A percentile compares a stretch with the other conserved stretches of the same genome.
Conservation (phyloP, 163 green algal genomes). For the Scenedesmus sp. region DNA sequence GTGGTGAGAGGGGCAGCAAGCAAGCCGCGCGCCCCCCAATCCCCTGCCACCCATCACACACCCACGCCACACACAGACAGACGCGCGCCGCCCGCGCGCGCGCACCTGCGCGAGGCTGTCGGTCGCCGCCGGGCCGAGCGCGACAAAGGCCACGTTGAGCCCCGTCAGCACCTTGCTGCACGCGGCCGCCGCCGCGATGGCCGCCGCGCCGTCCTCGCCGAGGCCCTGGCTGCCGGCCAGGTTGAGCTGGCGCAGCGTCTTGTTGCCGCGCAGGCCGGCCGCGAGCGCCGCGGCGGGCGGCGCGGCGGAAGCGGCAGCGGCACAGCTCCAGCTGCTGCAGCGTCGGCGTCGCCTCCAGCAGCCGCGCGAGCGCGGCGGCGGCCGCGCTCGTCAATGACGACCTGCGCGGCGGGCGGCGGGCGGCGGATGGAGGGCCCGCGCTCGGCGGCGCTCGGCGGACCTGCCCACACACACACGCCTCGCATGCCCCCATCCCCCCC, state of each 20-base stretch:
- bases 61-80: background rate
- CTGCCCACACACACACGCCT: background rate
- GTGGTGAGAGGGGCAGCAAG: background rate
- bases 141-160: constrained; percentile 39
- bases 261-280: constrained; percentile 20
- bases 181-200: constrained; percentile 17
- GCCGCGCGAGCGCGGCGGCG: constrained; percentile 2
- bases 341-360: constrained; percentile 40
- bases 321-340: constrained; percentile 45
- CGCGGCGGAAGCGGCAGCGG: background rate
- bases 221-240: constrained; percentile 16
- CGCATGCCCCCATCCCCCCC: background rate
- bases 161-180: constrained; percentile 29
- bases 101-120: constrained; percentile 33
- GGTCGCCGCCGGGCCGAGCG: constrained; percentile 8
- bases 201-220: constrained; percentile 1
- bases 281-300: constrained; percentile 9
- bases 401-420: background rate
- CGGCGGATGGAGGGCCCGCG: background rate
- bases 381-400: constrained; percentile 1
- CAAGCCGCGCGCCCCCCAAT: background rate
- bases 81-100: background rate
- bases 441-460: background rate
- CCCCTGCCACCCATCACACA: background rate
- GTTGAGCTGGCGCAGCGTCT: constrained; percentile 36